These are phyloP conservation scores for Melastoma candidum DNA, from an alignment of 441 rosid species.

Conservation along the genomic window DNA sequence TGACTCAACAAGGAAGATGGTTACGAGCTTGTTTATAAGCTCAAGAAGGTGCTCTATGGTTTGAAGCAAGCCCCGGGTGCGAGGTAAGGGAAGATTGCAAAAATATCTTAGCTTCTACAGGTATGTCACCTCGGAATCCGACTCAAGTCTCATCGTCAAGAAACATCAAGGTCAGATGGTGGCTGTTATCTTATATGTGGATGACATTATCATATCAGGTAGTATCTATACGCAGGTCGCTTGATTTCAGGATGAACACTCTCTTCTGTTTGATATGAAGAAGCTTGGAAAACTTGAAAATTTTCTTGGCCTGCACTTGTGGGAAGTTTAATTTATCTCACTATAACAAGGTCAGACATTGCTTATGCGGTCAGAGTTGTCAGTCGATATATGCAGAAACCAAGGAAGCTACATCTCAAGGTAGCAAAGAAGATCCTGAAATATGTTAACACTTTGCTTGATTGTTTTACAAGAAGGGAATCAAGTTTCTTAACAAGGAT, in stretches of 20 bases:
- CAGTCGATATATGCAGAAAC: background rate
- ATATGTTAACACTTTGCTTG: background rate
- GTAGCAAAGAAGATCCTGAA: background rate
- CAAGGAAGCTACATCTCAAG: background rate
- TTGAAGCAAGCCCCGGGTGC: conserved; percentile 5
- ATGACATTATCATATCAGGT: too few species aligned
- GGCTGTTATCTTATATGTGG: conserved; percentile 2
- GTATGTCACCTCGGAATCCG: background rate
- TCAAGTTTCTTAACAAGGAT: background rate
- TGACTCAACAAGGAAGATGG: too few species aligned
- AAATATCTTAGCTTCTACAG: background rate
- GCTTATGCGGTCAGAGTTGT: background rate
- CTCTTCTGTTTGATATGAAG: too few species aligned
- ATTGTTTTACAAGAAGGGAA: background rate
- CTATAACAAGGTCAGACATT: conserved; percentile 1
- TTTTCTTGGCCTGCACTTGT: background rate
- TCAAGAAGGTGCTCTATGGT: too few species aligned
- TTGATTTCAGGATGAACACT: too few species aligned
- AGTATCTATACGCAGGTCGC: too few species aligned
- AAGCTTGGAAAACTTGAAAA: background rate
- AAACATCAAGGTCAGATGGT: background rate
- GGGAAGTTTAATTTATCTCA: background rate
- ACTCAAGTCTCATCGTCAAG: conserved; percentile 2
- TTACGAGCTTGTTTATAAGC: too few species aligned
- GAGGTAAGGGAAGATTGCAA: background rate